Evolutionary conservation across 2,329 filamentous ascomycete species (phyloP).

Genomic region (Aspergillus thermomutatus): DNA sequence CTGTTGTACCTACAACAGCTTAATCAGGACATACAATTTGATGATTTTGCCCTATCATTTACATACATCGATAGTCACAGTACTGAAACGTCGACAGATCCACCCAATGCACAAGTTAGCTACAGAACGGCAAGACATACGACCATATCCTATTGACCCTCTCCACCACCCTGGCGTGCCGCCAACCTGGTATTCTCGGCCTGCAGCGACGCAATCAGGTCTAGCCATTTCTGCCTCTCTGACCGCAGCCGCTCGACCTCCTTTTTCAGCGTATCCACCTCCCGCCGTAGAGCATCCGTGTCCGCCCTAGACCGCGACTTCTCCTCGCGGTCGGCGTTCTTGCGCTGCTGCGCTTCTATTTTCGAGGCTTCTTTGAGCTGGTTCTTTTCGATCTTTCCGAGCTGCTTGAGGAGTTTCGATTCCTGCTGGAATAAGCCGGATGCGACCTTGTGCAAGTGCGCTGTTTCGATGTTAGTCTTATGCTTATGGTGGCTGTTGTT

Average conservation of each 20-base stretch:
- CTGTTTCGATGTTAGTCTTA: conserved; percentile 16
- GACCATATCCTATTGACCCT: background rate
- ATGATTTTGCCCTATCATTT: background rate
- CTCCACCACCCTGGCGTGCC: conserved; percentile 1
- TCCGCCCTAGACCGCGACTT: conserved; percentile 40
- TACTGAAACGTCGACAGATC: background rate
- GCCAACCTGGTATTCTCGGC: conserved; percentile 53
- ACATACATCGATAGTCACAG: background rate
- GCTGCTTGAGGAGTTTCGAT: conserved; percentile 34
- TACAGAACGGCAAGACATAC: background rate
- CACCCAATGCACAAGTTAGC: background rate
- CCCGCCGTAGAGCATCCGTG: conserved; percentile 47
- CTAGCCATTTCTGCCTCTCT: conserved; percentile 50
- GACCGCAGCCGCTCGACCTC: conserved; percentile 47
- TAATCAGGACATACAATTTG: background rate
- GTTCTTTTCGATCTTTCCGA: conserved; percentile 42
- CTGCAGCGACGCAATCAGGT: conserved; percentile 55
- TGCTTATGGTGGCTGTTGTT: conserved; percentile 12
- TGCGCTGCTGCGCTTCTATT: conserved; percentile 35
- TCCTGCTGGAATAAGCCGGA: conserved; percentile 31
- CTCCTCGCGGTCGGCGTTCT: conserved; percentile 42
- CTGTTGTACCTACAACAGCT: background rate
- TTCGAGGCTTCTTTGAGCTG: conserved; percentile 41
- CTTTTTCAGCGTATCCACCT: conserved; percentile 45
- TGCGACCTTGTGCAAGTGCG: conserved; percentile 28